Base-by-base conservation (phyloP, 441 rosid genomes). In the Erodium chrysanthum region DNA sequence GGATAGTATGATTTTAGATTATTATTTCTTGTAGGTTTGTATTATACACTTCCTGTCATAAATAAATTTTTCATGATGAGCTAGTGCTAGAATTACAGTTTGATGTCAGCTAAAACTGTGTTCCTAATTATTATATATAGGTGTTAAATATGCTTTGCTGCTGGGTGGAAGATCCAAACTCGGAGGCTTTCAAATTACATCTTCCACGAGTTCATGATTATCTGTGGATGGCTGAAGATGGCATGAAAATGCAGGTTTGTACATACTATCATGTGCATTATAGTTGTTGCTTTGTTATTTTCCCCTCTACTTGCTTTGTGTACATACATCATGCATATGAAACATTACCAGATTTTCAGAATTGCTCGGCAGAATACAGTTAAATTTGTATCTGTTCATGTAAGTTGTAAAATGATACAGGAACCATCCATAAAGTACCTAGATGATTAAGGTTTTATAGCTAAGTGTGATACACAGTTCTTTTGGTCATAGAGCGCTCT, bases 191-290 rank as follows among this genome's bases (percentile, higher is more conserved):
- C 75, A 91, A 94, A 73, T 71, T 89, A 80, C 97, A 94, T 78
- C 82, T 94, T 77, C 96, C 97, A 61, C 83, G 97, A 80, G 69
- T 94, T 64, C 20, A 79, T 78, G 98, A 91, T 77, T 94, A 78
- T 75, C 81, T 94, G 54, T 94, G 98, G 97, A 4, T 89, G 75
- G 97, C 98, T 70, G 97, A 94, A 84, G 98, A 94, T 84, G 97
- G 98, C 71, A 89, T 91, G 98, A 94, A 94, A 89, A 85, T 94
- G 96, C 89, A 91, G 98, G 97, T 87, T 14, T 25, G 9, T 0
- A 46, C 14, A 46, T 8, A 46, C 6, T 46, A 5, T 18, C 5
- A 12, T 10, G 15, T 10, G 1, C 14, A 46, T 10, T 14, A 3
- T 46, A 0, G 11, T n/a, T 40, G 12, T 40, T n/a, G 5, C 17